Base-by-base conservation (phyloP, 2,329 filamentous ascomycete genomes). In the Hypomyces rosellus region DNA sequence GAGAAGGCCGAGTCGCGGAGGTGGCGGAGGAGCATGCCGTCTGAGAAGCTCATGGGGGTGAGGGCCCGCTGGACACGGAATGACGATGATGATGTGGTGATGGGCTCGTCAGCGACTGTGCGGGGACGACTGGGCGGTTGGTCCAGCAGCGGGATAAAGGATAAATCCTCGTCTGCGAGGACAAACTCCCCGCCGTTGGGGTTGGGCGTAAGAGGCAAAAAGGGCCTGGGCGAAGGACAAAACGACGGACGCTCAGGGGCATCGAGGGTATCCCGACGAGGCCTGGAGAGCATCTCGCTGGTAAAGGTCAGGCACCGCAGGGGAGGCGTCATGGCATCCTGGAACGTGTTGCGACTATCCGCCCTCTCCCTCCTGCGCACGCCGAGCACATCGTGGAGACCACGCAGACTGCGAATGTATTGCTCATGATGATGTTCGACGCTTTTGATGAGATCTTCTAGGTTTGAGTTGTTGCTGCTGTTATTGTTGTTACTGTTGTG, bases 1-100 rank as follows among this genome's bases (percentile, higher is more conserved):
- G 70, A 66, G 46, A 78, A 74, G 3, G 75, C 65, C 20, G 69
- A 60, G 11, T 66, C 63, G 22, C 71, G 60, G 11, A 74, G 59
- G 49, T 71, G 69, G 15, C 65, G 62, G 9, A 77, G 67, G 6
- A 78, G 65, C 33, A 67, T 61, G 6, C 65, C 63, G 55, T 77
- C 72, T 1, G 67, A 64, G 45, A 77, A 69, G 42, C 55, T 47
- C 55, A 60, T 56, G 1, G 48, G 57, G 4, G 53, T 51, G 8
- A 64, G 57, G 20, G 49, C 51, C 6, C 49, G 48, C 11, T 56
- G 48, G 46, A 58, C 49, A 34, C 56, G 44, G 3, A 50, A 45
- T 15, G 44, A 40, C 15, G 36, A 13, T 33, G 20, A 25, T n/a
- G 15, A 6, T 40, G 58, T 51, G 22, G 47, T 46, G 1, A 50